Evolutionary conservation across 129 eudicot genomes (phyloP).

Genomic region (Flaveria sonorensis): DNA sequence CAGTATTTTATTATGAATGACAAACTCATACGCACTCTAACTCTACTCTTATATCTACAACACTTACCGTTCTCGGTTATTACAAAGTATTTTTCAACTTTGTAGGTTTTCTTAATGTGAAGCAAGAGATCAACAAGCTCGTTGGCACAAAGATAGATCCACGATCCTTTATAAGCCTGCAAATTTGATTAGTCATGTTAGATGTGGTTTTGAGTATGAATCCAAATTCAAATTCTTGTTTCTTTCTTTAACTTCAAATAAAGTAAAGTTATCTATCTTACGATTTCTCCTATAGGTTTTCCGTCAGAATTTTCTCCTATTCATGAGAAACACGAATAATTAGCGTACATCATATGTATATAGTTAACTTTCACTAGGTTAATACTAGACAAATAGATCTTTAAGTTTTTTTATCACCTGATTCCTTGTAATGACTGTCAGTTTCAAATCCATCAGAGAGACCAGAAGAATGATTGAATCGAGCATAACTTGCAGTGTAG

Average conservation of each 20-base stretch:
- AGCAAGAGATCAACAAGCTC: slow-evolving; percentile 26
- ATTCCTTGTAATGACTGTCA: slow-evolving; percentile 23
- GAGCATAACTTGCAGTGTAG: slow-evolving; percentile 47
- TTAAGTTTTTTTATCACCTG: slow-evolving; percentile 15
- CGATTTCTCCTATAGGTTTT: slow-evolving; percentile 12
- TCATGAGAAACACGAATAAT: not conserved
- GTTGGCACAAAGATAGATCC: slow-evolving; percentile 37
- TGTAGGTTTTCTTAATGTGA: not conserved
- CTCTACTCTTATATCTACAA: too few relatives aligned
- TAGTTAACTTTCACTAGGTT: too few relatives aligned
- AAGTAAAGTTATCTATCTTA: not conserved
- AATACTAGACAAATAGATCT: not conserved
- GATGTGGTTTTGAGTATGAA: not conserved
- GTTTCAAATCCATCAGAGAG: slow-evolving; percentile 20
- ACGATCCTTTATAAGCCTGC: slow-evolving; percentile 25
- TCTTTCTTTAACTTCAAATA: not conserved
- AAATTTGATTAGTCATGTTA: not conserved
- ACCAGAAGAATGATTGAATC: not conserved
- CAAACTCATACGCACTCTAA: too few relatives aligned
- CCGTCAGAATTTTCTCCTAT: slow-evolving; percentile 2
- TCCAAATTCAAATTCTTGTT: not conserved
- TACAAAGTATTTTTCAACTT: not conserved
- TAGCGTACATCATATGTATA: too few relatives aligned
- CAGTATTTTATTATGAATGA: too few relatives aligned
- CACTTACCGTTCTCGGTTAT: slow-evolving; percentile 38